Base-by-base conservation (phyloP, 176 grass and related monocot species). In the Oryza officinalis region DNA sequence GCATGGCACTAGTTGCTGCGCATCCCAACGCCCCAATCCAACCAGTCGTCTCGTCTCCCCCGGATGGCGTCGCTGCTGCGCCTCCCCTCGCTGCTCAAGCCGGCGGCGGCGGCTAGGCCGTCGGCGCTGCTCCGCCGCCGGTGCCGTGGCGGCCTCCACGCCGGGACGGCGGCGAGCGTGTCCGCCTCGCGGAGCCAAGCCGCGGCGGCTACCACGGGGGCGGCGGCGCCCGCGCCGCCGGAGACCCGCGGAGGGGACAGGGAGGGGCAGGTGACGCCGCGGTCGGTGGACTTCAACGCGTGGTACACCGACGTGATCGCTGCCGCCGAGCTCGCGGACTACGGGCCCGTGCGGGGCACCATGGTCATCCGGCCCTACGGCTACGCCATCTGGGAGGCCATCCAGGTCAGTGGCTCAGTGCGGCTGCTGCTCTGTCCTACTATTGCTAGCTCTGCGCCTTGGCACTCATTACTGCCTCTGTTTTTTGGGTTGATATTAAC, bases 291-390 rank as follows among this genome's bases (percentile, higher is more conserved):
- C 84, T 94, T 98, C 87, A 98, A 94, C 76, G 87, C 93, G 28
- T 98, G 96, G 96, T 98, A 98, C 81, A 87, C 92, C 32, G 93
- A 98, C 49, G 96, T 98, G 32, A 98, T 98, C 77, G 89, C 87
- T 41, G 88, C 84, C 37, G 93, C 96, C 4, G 96, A 98, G 89
- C 96, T 98, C 60, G 93, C 96, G 10, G 96, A 98, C 88, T 98
- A 98, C 59, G 93, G 96, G 38, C 96, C 96, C 25, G 96, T 98
- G 27, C 74, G 93, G 27, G 96, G 96, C 26, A 98, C 96, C 69
- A 98, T 98, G 96, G 93, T 98, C 67, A 98, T 98, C 59, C 90
- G 96, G 46, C 96, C 96, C 64, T 98, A 98, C 78, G 96, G 96
- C 17, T 98, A 98, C 65, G 96, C 96, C 80, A 94, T 98, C 76